A percentile compares a stretch with the other conserved stretches of the same genome.
phyloP scores from a whole-genome alignment of 805 yeast species.

The Metschnikowia baotianmanensis region DNA sequence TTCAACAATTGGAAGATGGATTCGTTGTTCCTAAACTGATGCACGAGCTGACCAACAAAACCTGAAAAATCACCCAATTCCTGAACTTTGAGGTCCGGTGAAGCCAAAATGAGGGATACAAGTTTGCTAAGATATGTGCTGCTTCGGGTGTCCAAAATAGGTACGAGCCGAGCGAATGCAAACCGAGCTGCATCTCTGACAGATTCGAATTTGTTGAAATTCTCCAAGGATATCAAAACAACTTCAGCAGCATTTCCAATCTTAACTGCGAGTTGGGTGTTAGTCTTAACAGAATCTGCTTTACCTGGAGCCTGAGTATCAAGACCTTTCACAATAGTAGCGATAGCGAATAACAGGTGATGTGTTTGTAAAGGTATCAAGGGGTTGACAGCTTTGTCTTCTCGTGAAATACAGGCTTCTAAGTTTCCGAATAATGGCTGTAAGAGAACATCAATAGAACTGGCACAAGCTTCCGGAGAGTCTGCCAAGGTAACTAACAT shows the following conservation, averaged over 20 bases:
- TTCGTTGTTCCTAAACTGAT: conserved; percentile 65
- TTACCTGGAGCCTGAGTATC: conserved; percentile 47
- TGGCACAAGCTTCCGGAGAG: conserved; percentile 30
- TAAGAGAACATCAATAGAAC: conserved; percentile 61
- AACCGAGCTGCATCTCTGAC: conserved; percentile 86
- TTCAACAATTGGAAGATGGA: conserved; percentile 71
- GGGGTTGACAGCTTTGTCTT: conserved; percentile 36
- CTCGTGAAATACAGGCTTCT: conserved; percentile 54
- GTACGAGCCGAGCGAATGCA: conserved; percentile 82
- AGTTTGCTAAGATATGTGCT: conserved; percentile 60
- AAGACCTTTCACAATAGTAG: conserved; percentile 85
- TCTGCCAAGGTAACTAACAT: conserved; percentile 53
- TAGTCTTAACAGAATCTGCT: conserved; percentile 18
- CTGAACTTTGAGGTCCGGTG: conserved; percentile 52
- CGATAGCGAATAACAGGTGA: conserved; percentile 83
- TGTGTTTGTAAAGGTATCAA: conserved; percentile 69
- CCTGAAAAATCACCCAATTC: conserved; percentile 81
- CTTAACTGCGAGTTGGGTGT: conserved; percentile 39
- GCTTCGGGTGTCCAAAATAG: conserved; percentile 54
- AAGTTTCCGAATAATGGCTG: conserved; percentile 73
- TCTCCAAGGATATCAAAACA: conserved; percentile 78
- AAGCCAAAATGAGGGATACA: conserved; percentile 56
- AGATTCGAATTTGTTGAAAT: conserved; percentile 58
- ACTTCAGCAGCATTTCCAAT: conserved; percentile 75
- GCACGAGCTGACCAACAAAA: conserved; percentile 85